A percentile compares a stretch with the other conserved stretches of the same genome.
phyloP scores from a whole-genome alignment of 345 rosid species.

The Citrus medica region DNA sequence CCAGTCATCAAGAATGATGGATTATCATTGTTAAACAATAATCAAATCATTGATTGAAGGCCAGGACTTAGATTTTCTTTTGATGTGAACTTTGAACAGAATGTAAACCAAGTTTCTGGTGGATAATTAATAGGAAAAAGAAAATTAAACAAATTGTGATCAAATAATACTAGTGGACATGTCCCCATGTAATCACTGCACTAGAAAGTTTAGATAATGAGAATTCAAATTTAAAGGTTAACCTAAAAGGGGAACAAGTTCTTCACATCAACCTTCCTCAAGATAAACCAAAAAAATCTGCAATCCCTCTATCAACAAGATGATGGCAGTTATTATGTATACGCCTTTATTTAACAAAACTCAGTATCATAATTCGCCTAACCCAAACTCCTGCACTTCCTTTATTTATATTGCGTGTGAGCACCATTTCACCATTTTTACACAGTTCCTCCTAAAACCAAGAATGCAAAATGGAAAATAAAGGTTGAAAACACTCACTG shows the following conservation, averaged over 20 bases:
- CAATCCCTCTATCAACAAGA: not conserved
- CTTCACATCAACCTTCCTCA: not conserved
- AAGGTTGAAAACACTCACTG: conserved; percentile 51
- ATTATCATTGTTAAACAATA: not conserved
- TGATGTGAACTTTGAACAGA: not conserved
- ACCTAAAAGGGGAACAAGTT: not conserved
- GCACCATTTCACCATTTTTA: not conserved
- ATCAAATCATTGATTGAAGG: not conserved
- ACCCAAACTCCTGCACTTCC: not conserved
- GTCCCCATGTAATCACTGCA: not conserved
- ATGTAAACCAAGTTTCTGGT: not conserved
- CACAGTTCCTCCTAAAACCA: not conserved
- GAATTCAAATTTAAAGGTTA: not conserved
- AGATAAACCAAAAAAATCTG: not conserved
- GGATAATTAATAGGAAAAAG: not conserved
- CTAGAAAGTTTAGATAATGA: not conserved
- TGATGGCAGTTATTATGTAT: not conserved
- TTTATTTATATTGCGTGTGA: not conserved
- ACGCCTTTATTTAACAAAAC: not conserved
- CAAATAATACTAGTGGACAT: not conserved
- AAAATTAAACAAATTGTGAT: not conserved
- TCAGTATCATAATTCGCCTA: not conserved
- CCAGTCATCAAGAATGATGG: not conserved
- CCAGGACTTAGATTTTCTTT: not conserved
- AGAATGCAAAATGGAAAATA: not conserved